phyloP scores from a whole-genome alignment of 73 alveolate species.

The Paramecium octaurelia region DNA sequence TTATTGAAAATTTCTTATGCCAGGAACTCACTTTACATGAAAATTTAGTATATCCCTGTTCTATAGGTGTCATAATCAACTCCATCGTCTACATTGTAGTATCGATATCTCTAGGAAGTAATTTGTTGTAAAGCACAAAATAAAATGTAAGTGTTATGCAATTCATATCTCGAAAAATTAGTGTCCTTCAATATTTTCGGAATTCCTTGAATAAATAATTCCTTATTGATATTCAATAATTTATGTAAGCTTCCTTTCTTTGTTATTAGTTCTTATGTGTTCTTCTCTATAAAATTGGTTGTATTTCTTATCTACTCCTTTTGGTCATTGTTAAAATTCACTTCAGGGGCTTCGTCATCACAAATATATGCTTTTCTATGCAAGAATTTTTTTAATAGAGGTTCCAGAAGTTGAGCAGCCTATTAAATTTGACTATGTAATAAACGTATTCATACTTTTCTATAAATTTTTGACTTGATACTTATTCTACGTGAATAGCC shows the following conservation, averaged over 20 bases:
- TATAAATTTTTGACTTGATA: not conserved
- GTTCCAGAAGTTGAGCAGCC: not conserved
- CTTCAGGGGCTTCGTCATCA: not conserved
- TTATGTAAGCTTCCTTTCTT: not conserved
- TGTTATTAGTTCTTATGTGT: not conserved
- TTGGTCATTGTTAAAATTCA: not conserved
- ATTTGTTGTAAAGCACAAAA: slow-evolving; percentile 16
- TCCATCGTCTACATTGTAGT: slow-evolving; percentile 3
- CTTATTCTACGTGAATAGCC: not conserved
- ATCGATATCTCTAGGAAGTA: not conserved
- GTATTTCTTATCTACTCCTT: not conserved
- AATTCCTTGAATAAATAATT: not conserved
- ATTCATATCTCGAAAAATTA: not conserved
- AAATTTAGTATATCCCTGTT: slow-evolving; percentile 23
- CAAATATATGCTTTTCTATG: not conserved
- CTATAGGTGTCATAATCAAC: slow-evolving; percentile 14
- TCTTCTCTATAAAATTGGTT: not conserved
- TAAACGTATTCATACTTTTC: not conserved
- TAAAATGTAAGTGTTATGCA: not conserved
- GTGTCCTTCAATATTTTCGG: not conserved
- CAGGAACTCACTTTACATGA: slow-evolving; percentile 6
- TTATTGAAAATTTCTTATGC: slow-evolving; percentile 20
- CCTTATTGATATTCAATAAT: not conserved
- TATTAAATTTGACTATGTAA: not conserved
- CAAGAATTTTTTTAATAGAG: not conserved